Percentiles rank a stretch among this genome's conserved stretches.
phyloP scores from a whole-genome alignment of 2,329 filamentous ascomycete species.

The Microdochium trichocladiopsis region DNA sequence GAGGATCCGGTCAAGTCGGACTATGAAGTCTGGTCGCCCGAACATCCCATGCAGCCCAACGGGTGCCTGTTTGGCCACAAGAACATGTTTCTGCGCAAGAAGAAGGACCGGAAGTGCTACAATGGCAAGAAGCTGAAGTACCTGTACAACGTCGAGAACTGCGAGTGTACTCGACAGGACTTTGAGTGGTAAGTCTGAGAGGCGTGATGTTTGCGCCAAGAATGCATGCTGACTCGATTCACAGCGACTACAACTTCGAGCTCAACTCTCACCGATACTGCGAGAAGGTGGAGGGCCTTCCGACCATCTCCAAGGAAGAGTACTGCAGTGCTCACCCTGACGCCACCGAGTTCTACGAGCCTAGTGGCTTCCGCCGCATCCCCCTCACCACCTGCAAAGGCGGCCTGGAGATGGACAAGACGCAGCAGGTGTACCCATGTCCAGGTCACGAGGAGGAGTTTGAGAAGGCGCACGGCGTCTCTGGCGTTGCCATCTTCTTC shows the following conservation, averaged over 20 bases:
- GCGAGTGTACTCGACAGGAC: slow-evolving; percentile 75
- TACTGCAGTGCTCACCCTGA: slow-evolving; percentile 57
- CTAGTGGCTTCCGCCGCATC: slow-evolving; percentile 83
- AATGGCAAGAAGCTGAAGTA: slow-evolving; percentile 68
- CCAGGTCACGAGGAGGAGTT: slow-evolving; percentile 78
- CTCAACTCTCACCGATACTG: slow-evolving; percentile 72
- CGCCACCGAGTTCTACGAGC: slow-evolving; percentile 70
- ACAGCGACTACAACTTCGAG: slow-evolving; percentile 89
- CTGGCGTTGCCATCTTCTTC: slow-evolving; percentile 75
- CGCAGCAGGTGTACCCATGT: slow-evolving; percentile 55
- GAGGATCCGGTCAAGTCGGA: slow-evolving; percentile 50
- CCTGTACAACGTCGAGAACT: slow-evolving; percentile 69
- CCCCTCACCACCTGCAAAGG: slow-evolving; percentile 81
- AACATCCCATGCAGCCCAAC: slow-evolving; percentile 69
- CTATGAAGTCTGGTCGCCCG: slow-evolving; percentile 83
- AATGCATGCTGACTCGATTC: slow-evolving; percentile 15
- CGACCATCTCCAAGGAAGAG: slow-evolving; percentile 44
- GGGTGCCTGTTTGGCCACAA: slow-evolving; percentile 91
- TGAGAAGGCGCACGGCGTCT: slow-evolving; percentile 59
- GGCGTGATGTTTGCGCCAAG: slow-evolving; percentile 6
- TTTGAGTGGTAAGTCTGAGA: slow-evolving; percentile 72
- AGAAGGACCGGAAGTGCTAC: slow-evolving; percentile 69
- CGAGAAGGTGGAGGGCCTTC: slow-evolving; percentile 64
- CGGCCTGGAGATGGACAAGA: slow-evolving; percentile 68
- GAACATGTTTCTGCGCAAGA: slow-evolving; percentile 87